Conservation (phyloP, 192 early-diverging fungal genomes). For the Pilobolus umbonatus region DNA sequence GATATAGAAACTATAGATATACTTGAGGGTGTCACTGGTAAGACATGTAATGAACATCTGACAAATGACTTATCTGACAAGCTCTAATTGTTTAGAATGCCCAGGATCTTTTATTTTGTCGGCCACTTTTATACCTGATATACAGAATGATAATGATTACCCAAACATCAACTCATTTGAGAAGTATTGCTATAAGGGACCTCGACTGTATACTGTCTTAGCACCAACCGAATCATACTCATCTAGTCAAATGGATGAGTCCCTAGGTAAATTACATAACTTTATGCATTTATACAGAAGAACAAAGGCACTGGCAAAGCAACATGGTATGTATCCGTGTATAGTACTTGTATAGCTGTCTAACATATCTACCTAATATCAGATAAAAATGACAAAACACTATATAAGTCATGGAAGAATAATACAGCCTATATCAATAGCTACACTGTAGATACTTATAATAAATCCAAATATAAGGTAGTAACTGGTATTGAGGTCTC, state of each 20-base stretch:
- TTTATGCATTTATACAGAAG: constrained; percentile 4
- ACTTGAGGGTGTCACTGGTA: constrained; percentile 20
- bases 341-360: background rate
- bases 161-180: constrained; percentile 19
- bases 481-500: background rate
- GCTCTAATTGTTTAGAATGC: background rate
- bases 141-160: background rate
- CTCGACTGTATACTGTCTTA: constrained; percentile 12
- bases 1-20: constrained; percentile 33
- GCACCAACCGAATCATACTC: background rate
- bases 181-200: constrained; percentile 28
- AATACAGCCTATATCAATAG: background rate
- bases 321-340: constrained; percentile 10
- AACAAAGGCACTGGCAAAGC: constrained; percentile 8
- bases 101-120: constrained; percentile 25
- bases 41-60: background rate
- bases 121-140: constrained; percentile 1
- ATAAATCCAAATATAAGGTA: constrained; percentile 17
- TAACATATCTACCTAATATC: background rate
- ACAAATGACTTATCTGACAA: background rate
- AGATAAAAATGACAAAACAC: background rate
- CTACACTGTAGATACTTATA: constrained; percentile 9
- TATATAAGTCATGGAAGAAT: constrained; percentile 1
- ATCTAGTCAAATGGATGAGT: background rate
- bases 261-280: background rate